These are phyloP conservation scores for Podaxis sp. DNA, from an alignment of 768 basidiomycete genomes.

Conservation along the genomic window DNA sequence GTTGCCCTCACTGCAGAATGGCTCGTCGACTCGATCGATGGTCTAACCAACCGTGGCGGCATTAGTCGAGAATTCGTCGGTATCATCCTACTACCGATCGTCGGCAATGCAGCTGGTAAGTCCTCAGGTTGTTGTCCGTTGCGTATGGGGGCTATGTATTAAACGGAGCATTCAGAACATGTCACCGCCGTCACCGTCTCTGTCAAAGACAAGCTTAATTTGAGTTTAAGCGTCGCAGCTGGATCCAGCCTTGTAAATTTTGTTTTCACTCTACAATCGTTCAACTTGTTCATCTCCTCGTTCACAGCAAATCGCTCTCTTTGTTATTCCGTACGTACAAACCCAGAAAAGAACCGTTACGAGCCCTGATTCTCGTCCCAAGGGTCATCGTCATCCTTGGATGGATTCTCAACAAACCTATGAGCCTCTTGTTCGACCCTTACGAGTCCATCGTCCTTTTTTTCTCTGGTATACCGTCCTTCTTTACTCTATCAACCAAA, in stretches of 20 bases:
- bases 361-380: background rate
- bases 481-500: background rate
- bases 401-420: slow-evolving; percentile 79
- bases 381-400: slow-evolving; percentile 72
- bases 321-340: slow-evolving; percentile 71
- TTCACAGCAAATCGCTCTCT: slow-evolving; percentile 74
- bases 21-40: slow-evolving; percentile 80
- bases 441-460: slow-evolving; percentile 72
- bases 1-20: slow-evolving; percentile 64
- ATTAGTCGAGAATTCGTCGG: slow-evolving; percentile 85
- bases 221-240: slow-evolving; percentile 87
- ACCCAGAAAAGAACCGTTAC: background rate
- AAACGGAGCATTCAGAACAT: slow-evolving; percentile 49
- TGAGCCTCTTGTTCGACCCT: slow-evolving; percentile 83
- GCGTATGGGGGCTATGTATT: slow-evolving; percentile 1
- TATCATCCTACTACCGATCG: slow-evolving; percentile 81
- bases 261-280: background rate
- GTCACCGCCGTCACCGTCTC: slow-evolving; percentile 90
- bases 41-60: slow-evolving; percentile 49
- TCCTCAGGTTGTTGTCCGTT: background rate
- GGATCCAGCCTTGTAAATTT: slow-evolving; percentile 72
- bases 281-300: slow-evolving; percentile 4
- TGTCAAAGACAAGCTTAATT: slow-evolving; percentile 82
- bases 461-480: slow-evolving; percentile 30
- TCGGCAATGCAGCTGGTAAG: slow-evolving; percentile 78